Percentiles rank a stretch among this genome's conserved stretches.
These are phyloP conservation scores for Astrothelium macrocarpum DNA, from an alignment of 495 filamentous ascomycete genomes.

Conservation along the genomic window DNA sequence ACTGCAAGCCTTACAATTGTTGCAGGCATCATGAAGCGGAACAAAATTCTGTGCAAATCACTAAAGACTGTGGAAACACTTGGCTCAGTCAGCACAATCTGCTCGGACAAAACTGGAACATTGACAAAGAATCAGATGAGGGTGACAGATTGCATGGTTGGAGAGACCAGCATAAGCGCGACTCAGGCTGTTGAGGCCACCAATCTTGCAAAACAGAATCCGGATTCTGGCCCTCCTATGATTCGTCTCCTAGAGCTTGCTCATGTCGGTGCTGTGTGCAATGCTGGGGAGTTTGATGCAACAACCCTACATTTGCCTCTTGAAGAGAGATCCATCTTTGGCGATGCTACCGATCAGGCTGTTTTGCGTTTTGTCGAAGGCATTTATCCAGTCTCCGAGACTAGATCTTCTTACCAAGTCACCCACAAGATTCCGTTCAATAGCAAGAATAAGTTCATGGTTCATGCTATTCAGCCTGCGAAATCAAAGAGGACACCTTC, in stretches of 20 bases:
- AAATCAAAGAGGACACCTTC: slow-evolving; percentile 10
- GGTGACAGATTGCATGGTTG: slow-evolving; percentile 8
- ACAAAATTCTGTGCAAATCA: slow-evolving; percentile 30
- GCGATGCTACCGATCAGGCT: slow-evolving; percentile 32
- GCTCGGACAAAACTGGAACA: slow-evolving; percentile 41
- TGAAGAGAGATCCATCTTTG: slow-evolving; percentile 26
- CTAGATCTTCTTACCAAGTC: not conserved
- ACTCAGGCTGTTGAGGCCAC: not conserved
- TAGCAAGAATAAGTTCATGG: slow-evolving; percentile 32
- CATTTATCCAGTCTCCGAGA: slow-evolving; percentile 5
- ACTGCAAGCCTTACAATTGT: slow-evolving; percentile 31
- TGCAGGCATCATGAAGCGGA: slow-evolving; percentile 28
- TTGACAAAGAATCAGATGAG: slow-evolving; percentile 29
- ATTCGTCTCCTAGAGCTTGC: not conserved
- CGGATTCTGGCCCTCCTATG: not conserved
- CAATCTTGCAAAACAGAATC: not conserved
- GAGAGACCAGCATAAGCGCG: not conserved
- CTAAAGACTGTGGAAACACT: slow-evolving; percentile 30
- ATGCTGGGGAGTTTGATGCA: slow-evolving; percentile 29
- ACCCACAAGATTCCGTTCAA: slow-evolving; percentile 27
- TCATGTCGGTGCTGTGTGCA: slow-evolving; percentile 23
- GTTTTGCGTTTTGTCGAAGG: slow-evolving; percentile 26
- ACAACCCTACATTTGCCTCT: slow-evolving; percentile 18
- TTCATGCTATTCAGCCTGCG: slow-evolving; percentile 21
- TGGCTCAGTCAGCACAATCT: slow-evolving; percentile 26